A percentile compares a stretch with the other conserved stretches of the same genome.
These are phyloP conservation scores for Cladophialophora exuberans DNA, from an alignment of 2,329 filamentous ascomycete species.

Conservation along the genomic window DNA sequence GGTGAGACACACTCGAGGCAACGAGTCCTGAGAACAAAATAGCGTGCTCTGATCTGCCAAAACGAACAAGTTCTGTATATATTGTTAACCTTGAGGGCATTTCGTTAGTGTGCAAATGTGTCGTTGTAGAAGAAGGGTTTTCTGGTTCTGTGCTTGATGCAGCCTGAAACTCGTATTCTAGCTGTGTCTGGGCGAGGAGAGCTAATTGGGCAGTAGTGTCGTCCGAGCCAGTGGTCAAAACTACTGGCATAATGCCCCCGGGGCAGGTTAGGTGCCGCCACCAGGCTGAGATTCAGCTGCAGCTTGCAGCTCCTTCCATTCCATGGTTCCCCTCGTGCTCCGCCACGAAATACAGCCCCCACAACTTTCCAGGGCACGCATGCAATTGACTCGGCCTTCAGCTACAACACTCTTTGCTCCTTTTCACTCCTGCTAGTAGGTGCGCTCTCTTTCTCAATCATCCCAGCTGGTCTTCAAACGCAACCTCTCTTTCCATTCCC, in stretches of 20 bases:
- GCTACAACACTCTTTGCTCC: constrained; percentile 2
- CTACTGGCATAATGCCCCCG: no score
- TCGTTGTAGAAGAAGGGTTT: no score
- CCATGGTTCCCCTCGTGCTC: constrained; percentile 8
- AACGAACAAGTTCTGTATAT: constrained; percentile 3
- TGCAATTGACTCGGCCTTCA: neutral
- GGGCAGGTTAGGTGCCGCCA: no score
- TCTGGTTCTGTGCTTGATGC: no score
- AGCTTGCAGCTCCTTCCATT: neutral
- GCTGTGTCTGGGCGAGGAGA: no score
- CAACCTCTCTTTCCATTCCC: neutral
- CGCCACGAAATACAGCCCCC: constrained; percentile 20
- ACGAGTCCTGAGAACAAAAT: neutral
- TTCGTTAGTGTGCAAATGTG: constrained; percentile 1
- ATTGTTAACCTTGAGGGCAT: no score
- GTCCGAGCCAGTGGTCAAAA: no score
- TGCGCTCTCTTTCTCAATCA: neutral
- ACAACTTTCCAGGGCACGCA: neutral
- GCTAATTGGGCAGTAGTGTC: constrained; percentile 1
- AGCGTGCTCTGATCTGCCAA: neutral
- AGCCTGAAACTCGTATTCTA: no score
- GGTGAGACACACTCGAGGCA: constrained; percentile 1
- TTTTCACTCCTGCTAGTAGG: neutral
- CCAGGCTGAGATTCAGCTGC: no score
- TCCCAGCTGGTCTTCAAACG: neutral